These are phyloP conservation scores for Pythium sp. DNA, from an alignment of 352 stramenopile genomes.

Conservation along the genomic window DNA sequence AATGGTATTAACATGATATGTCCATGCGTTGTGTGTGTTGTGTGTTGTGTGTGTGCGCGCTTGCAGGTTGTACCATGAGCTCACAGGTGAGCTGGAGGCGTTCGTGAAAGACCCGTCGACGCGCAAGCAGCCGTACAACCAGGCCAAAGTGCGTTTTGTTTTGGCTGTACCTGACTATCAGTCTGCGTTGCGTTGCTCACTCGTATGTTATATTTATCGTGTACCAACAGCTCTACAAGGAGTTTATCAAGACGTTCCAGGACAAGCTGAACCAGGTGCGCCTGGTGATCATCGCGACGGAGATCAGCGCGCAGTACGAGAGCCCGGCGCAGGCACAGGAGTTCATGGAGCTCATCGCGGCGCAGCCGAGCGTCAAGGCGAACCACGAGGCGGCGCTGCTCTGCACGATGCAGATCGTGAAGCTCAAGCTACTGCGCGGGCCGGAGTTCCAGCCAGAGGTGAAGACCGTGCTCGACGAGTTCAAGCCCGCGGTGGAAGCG, in stretches of 20 bases:
- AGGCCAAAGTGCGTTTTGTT: constrained; percentile 29
- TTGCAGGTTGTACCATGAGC: constrained; percentile 96
- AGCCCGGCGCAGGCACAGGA: constrained; percentile 62
- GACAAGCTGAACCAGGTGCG: constrained; percentile 96
- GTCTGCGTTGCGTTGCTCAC: not conserved
- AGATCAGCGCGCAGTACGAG: constrained; percentile 79
- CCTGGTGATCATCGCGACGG: constrained; percentile 89
- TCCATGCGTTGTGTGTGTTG: constrained; percentile 4
- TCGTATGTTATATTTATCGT: not conserved
- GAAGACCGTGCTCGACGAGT: constrained; percentile 67
- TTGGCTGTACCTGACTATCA: not conserved
- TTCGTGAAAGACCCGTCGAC: constrained; percentile 88
- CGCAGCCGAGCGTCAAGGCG: constrained; percentile 58
- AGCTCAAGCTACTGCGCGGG: constrained; percentile 67
- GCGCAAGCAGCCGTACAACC: constrained; percentile 54
- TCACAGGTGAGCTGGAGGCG: constrained; percentile 90
- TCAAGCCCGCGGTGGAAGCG: constrained; percentile 73
- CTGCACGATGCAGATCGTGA: constrained; percentile 75
- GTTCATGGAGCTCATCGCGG: constrained; percentile 67
- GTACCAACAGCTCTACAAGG: constrained; percentile 80
- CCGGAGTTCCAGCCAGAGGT: constrained; percentile 52
- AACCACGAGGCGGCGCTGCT: constrained; percentile 66
- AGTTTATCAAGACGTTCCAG: constrained; percentile 94
- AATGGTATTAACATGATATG: not conserved
- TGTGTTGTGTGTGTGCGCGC: not conserved